Base-by-base conservation (phyloP, 1,139 yeast species). In the Scheffersomyces quercinus region DNA sequence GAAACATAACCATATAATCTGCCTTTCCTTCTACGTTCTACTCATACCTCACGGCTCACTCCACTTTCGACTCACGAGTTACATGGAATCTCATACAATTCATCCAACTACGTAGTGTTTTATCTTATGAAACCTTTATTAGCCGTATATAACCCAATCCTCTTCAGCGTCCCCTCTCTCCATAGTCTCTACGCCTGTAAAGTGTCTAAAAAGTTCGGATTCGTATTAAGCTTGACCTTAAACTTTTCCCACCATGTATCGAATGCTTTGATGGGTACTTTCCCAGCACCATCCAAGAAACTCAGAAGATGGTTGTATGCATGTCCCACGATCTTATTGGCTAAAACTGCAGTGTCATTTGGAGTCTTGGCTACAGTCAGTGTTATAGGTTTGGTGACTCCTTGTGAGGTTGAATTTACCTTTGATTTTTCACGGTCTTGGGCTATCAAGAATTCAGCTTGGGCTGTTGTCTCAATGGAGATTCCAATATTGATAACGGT, bases 231-330 rank as follows among this genome's bases (percentile, higher is more conserved):
- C 58, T 86, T 84, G 11, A 79, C 67, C 62, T 80, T 86, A 67
- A 93, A 95, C 65, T 90, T 93, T 50, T 79, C 83, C 98, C 99
- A 91, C 99, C 99, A 93, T 32, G 81, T 85, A 61, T 93, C 96
- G 58, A 93, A 91, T 38, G 85, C 88, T 58, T 84, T 87, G 63
- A 93, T 88, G 3, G 95, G 88, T 5, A 91, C 97, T 55, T 81
- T 87, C 1, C 96, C 96, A 28, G 78, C 71, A 6, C 68, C 64
- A 56, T 88, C 96, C 11, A 90, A 77, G 59, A 91, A 93, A 20
- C 98, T 88, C 1, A 95, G 83, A 47, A 93, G 67, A 59, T 81
- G 93, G 60, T 93, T 91, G 65, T 91, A 93, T 1, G 97, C 97
- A 64, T 93, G 89, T 28, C 85, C 84, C 26, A 93, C 95, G 46